phyloP scores from a whole-genome alignment of 23 red algal species.

The Gracilaria gracilis region DNA sequence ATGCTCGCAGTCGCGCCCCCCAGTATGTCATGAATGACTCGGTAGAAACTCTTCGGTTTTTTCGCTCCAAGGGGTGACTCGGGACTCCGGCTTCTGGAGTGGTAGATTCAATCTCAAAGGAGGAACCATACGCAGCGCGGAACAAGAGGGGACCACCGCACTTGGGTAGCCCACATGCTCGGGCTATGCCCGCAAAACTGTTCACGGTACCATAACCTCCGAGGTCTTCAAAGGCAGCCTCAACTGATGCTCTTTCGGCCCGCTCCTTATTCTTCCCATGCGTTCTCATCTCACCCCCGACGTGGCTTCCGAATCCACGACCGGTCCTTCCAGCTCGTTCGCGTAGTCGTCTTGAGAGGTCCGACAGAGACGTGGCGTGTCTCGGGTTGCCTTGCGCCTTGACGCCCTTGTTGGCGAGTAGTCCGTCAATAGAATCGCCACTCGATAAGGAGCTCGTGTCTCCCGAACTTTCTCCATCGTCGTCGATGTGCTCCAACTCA shows the following conservation, averaged over 20 bases:
- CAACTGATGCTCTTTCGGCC: constrained; percentile 48
- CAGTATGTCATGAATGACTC: constrained; percentile 68
- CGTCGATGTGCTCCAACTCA: constrained; percentile 58
- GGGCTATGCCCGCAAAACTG: constrained; percentile 41
- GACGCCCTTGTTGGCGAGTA: background rate
- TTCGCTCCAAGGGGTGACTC: constrained; percentile 39
- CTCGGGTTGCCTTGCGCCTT: background rate
- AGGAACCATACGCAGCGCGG: constrained; percentile 46
- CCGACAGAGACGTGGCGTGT: constrained; percentile 25
- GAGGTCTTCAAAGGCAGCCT: constrained; percentile 64
- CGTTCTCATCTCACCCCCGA: constrained; percentile 43
- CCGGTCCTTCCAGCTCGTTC: constrained; percentile 43
- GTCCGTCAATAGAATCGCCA: background rate
- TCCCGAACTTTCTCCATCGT: background rate
- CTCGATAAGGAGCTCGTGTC: background rate
- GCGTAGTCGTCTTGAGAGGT: constrained; percentile 32
- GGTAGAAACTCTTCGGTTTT: constrained; percentile 49
- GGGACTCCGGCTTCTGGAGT: constrained; percentile 65
- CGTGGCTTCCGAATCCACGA: background rate
- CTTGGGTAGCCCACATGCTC: constrained; percentile 59
- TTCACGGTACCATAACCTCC: constrained; percentile 57
- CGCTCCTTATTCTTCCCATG: constrained; percentile 55
- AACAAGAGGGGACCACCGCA: constrained; percentile 70
- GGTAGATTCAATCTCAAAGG: constrained; percentile 68
- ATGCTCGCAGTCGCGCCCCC: constrained; percentile 41